Evolutionary conservation across 345 rosid genomes (phyloP).

Genomic region (Acer negundo): DNA sequence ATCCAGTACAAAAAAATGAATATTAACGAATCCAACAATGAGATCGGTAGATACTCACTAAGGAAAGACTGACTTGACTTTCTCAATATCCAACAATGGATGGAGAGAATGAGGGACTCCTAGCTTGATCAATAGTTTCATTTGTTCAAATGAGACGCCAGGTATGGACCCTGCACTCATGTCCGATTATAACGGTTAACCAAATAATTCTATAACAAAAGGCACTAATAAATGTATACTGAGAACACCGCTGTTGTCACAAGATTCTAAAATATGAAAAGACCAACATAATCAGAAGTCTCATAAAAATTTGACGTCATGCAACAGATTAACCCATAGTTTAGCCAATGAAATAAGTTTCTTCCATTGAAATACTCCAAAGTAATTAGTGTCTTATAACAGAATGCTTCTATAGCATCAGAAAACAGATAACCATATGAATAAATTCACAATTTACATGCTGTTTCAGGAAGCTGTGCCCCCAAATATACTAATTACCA

Average conservation of each 20-base stretch:
- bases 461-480: neutral
- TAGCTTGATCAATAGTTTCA: conserved; percentile 84
- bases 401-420: neutral
- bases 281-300: neutral
- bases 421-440: neutral
- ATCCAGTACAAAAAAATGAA: neutral
- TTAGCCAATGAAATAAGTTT: neutral
- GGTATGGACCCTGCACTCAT: conserved; percentile 76
- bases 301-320: neutral
- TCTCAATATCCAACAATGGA: conserved; percentile 60
- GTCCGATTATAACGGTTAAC: conserved; percentile 2
- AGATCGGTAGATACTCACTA: conserved; percentile 54
- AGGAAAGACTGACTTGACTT: conserved; percentile 83
- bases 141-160: conserved; percentile 79
- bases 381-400: neutral
- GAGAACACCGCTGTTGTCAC: neutral
- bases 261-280: neutral
- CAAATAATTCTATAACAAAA: conserved; percentile 9
- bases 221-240: neutral
- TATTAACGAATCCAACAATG: neutral
- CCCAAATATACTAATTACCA: neutral
- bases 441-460: neutral
- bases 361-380: neutral
- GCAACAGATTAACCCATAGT: neutral
- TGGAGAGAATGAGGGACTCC: conserved; percentile 91